These are phyloP conservation scores for Candida glaebosa DNA, from an alignment of 805 yeast species.

Conservation along the genomic window DNA sequence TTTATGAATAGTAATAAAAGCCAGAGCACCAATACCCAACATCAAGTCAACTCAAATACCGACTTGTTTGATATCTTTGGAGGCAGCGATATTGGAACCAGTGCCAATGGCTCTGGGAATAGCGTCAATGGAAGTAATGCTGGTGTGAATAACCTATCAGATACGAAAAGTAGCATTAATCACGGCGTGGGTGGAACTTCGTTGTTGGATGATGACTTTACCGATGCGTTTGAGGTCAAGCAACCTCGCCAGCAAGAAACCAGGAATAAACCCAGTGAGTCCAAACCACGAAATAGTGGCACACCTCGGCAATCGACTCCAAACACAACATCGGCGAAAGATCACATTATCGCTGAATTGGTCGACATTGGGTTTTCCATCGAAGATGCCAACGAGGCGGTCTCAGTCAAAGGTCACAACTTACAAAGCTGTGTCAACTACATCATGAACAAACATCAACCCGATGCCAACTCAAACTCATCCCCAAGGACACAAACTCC, in stretches of 20 bases:
- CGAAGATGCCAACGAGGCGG: conserved; percentile 57
- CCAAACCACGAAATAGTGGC: neutral
- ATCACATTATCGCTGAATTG: conserved; percentile 60
- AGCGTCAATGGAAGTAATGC: no score
- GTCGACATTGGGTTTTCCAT: conserved; percentile 77
- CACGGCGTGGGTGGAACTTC: conserved; percentile 8
- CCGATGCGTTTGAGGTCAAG: conserved; percentile 30
- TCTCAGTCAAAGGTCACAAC: conserved; percentile 55
- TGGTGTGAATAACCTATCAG: no score
- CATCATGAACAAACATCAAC: conserved; percentile 45
- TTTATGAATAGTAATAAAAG: neutral
- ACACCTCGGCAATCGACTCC: neutral
- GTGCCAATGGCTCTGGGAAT: conserved; percentile 1
- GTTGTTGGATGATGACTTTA: conserved; percentile 42
- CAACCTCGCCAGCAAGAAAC: no score
- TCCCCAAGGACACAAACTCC: neutral
- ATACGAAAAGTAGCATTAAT: no score
- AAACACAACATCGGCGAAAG: conserved; percentile 24
- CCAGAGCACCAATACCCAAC: neutral
- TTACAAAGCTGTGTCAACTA: conserved; percentile 63
- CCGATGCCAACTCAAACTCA: neutral
- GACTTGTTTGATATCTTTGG: conserved; percentile 12
- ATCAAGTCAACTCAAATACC: neutral
- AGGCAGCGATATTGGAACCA: neutral
- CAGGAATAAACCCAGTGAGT: neutral